Conservation (phyloP, 116 monocot species). For the Trichopus zeylanicus region DNA sequence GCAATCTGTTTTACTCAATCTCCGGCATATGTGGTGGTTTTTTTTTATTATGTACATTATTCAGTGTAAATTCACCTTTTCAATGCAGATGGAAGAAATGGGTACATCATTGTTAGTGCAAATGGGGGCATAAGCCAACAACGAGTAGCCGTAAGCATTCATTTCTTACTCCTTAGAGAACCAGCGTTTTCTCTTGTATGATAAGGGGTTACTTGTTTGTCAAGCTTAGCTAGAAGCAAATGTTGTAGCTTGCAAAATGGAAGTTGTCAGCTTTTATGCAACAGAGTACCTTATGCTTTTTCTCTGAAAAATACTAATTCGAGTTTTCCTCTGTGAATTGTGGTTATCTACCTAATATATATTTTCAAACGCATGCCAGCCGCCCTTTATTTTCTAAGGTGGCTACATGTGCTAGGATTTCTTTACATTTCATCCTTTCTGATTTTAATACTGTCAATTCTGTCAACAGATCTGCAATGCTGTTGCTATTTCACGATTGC, state of each 20-base stretch:
- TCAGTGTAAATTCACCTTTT: slow-evolving; percentile 4
- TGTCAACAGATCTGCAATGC: slow-evolving; percentile 85
- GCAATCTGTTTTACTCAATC: background rate
- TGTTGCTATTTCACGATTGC: slow-evolving; percentile 77
- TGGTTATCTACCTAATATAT: too few species aligned
- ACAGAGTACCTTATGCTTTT: too few species aligned
- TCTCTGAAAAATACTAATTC: too few species aligned
- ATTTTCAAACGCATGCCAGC: too few species aligned
- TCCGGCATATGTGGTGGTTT: too few species aligned
- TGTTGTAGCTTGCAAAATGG: too few species aligned
- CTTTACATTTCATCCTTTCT: background rate
- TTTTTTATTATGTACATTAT: background rate
- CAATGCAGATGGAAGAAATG: slow-evolving; percentile 56
- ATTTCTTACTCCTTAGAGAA: slow-evolving; percentile 4
- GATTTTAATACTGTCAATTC: slow-evolving; percentile 1
- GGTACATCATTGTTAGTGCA: slow-evolving; percentile 87
- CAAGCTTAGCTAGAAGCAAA: too few species aligned
- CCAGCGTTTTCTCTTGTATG: background rate
- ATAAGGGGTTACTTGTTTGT: background rate
- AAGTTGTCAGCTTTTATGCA: too few species aligned
- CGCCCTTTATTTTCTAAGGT: background rate
- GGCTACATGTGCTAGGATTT: background rate
- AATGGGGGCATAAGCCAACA: slow-evolving; percentile 98
- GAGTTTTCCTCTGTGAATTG: too few species aligned
- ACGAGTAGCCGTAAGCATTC: slow-evolving; percentile 73